Evolutionary conservation across 1,139 yeast genomes (phyloP), one percentile per base, ranked within the genome.

Genomic region (Geotrichum reessii): DNA sequence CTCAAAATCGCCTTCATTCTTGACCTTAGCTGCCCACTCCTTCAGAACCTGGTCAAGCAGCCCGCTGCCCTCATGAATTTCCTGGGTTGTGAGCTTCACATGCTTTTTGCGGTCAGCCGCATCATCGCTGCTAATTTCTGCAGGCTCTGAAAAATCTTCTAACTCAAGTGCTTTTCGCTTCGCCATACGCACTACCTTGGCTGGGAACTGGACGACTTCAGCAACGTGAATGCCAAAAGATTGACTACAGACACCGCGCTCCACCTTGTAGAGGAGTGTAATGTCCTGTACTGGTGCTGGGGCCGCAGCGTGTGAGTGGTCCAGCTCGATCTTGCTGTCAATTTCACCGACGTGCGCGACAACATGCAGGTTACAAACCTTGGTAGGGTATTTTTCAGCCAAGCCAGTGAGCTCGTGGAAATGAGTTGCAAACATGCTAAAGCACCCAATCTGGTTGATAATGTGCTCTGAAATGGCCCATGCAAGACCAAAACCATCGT

Each of bases 161-260:
- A 93, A 77, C 69, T 93, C 98, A 6, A 81, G 77, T 0, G 97
- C 96, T 71, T 92, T 92, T 63, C 98, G 81, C 69, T 93, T 93
- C 2, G 99, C 97, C 98, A 93, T 93, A 59, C 83, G 81, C 55
- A 93, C 83, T 53, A 93, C 93, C 71, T 92, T 92, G 31, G 77
- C 76, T 1, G 99, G 99, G 71, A 93, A 93, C 64, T 88, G 86
- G 42, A 93, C 98, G 52, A 92, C 83, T 72, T 93, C 98, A 0
- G 99, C 98, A 48, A 93, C 99, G 71, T 93, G 96, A 53, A 93
- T 91, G 73, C 99, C 99, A 74, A 93, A 93, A 0, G 97, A 91
- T 70, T 91, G 95, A 69, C 91, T 96, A 2, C 96, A 85, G 58
- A 91, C 82, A 14, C 99, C 99, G 0, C 89, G 88, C 65, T 89